Base-by-base conservation (phyloP, 306 rosid species). In the Castanea crenata region DNA sequence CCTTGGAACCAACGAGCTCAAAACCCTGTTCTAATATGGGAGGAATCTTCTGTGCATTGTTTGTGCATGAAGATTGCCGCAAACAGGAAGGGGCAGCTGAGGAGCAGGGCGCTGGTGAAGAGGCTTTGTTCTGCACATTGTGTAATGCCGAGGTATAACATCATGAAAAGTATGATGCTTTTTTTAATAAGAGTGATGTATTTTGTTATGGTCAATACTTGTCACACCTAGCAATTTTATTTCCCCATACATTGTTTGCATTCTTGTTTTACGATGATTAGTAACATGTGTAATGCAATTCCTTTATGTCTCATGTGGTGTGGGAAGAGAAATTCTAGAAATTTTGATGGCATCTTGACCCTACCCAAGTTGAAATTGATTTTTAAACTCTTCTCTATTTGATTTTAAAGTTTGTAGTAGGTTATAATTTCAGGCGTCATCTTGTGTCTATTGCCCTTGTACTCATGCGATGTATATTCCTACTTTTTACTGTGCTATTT, bases 71-170 rank as follows among this genome's bases (percentile, higher is more conserved):
- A 90, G 99, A 94, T 84, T 92, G 99, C 83, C 88, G 91, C 68
- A 89, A 90, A 84, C 92, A 85, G 79, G 93, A 92, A 72, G 90
- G 74, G 77, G 78, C 85, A 71, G 76, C 84, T 54, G 98, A 91
- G 68, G 89, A 88, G 79, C 92, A 86, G 83, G 92, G 91, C 51
- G 83, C 84, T 52, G 87, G 85, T 63, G 99, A 92, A 78, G 99
- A 94, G 82, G 97, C 95, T 83, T 84, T 94, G 85, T 94, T 91
- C 93, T 94, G 99, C 87, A 94, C 97, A 77, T 82, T 94, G 87
- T 94, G 99, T 93, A 90, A 94, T 79, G 90, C 99, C 77, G 97
- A 94, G 99, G 99, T 94, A 90, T 76, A 65, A 21, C 77, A 58
- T 74, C 25, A 56, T 83, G 73, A 68, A 51, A 29, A 46, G 12